Evolutionary conservation across 768 basidiomycete species (phyloP).

Genomic region (Russula vinacea): DNA sequence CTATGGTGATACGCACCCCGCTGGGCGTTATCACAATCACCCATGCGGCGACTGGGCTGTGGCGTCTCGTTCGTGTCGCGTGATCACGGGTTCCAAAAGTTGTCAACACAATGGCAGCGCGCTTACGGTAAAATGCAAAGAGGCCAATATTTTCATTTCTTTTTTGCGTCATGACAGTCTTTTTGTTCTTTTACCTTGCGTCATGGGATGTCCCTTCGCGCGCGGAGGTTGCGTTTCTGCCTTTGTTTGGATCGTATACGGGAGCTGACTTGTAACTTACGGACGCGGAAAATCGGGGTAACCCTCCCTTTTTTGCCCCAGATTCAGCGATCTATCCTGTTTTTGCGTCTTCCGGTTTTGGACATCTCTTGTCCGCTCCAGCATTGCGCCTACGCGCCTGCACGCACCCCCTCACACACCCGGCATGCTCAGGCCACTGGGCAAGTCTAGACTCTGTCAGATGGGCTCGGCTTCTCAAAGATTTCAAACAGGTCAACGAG

Average conservation of each 20-base stretch:
- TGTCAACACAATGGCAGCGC: not conserved
- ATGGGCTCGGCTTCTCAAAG: not conserved
- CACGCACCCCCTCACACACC: not conserved
- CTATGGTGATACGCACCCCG: not conserved
- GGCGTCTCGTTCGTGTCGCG: slow-evolving; percentile 9
- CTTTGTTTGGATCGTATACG: not conserved
- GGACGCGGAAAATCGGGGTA: not conserved
- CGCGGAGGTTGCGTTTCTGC: not conserved
- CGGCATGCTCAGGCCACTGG: not conserved
- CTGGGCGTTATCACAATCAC: not conserved
- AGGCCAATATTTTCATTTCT: not conserved
- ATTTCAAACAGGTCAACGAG: slow-evolving; percentile 16
- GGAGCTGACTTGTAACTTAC: not conserved
- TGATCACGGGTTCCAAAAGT: not conserved
- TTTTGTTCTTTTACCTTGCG: slow-evolving; percentile 1
- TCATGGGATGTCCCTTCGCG: not conserved
- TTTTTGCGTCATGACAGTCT: slow-evolving; percentile 7
- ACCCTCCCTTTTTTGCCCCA: not conserved
- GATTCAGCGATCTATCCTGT: not conserved
- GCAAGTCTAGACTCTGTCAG: slow-evolving; percentile 12
- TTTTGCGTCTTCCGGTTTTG: not conserved
- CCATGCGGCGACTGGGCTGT: not conserved
- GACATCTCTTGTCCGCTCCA: not conserved
- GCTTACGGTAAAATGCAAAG: not conserved
- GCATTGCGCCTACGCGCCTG: not conserved